These are phyloP conservation scores for Galerina marginata DNA, from an alignment of 768 basidiomycete genomes.

Conservation along the genomic window DNA sequence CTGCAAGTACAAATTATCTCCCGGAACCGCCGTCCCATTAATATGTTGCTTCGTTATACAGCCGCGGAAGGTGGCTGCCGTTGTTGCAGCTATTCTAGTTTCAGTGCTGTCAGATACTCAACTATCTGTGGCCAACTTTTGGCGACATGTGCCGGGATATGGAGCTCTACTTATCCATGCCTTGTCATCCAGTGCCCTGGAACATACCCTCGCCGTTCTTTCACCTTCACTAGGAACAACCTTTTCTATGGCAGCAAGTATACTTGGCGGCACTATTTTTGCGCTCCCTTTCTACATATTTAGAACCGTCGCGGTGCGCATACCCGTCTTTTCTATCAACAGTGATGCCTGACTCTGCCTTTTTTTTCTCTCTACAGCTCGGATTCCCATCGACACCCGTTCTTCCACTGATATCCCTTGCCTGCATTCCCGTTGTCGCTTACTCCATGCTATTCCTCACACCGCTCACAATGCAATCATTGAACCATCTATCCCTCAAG, in stretches of 20 bases:
- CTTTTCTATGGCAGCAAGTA: conserved; percentile 59
- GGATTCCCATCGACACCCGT: conserved; percentile 54
- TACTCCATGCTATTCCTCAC: conserved; percentile 65
- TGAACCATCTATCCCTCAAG: conserved; percentile 53
- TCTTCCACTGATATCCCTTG: conserved; percentile 62
- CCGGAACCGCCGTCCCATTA: background rate
- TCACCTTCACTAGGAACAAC: conserved; percentile 62
- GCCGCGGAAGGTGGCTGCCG: conserved; percentile 55
- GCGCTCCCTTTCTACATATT: conserved; percentile 70
- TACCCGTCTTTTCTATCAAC: background rate
- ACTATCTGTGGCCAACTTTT: conserved; percentile 44
- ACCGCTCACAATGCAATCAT: conserved; percentile 53
- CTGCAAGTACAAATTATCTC: conserved; percentile 41
- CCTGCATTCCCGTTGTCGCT: conserved; percentile 65
- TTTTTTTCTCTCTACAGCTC: conserved; percentile 40
- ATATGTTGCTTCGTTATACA: conserved; percentile 27
- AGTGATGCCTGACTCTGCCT: conserved; percentile 14
- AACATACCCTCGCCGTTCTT: conserved; percentile 64
- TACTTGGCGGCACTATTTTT: conserved; percentile 67
- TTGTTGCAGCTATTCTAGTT: conserved; percentile 54
- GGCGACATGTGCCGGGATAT: conserved; percentile 65
- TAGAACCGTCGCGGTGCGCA: conserved; percentile 60
- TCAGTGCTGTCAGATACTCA: conserved; percentile 64
- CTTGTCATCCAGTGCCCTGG: conserved; percentile 61
- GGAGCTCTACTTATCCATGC: conserved; percentile 66